phyloP scores from a whole-genome alignment of 768 basidiomycete genomes.

The Candolleomyces efflorescens region DNA sequence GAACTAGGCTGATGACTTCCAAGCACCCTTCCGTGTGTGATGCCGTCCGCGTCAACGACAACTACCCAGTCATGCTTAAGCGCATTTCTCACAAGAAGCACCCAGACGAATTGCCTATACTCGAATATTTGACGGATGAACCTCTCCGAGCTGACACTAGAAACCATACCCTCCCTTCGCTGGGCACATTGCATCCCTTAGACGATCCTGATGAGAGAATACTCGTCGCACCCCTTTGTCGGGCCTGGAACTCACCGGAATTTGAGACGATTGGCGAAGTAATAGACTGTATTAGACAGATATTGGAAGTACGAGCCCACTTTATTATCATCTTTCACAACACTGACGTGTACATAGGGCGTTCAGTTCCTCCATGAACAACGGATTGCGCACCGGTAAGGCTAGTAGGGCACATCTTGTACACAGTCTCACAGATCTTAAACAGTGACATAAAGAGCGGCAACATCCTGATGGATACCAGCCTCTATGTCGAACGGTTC shows the following conservation, averaged over 20 bases:
- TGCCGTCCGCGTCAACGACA: background rate
- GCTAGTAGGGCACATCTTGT: no score
- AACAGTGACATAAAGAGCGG: background rate
- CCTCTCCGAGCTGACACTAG: background rate
- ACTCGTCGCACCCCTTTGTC: background rate
- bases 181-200: background rate
- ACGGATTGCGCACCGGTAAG: constrained; percentile 4
- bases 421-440: background rate
- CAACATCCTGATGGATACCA: constrained; percentile 12
- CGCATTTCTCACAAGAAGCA: background rate
- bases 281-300: background rate
- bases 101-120: background rate
- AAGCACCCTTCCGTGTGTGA: no score
- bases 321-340: no score
- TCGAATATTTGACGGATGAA: background rate
- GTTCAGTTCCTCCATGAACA: constrained; percentile 2
- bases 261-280: constrained; percentile 5
- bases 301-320: constrained; percentile 4
- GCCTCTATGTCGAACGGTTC: background rate
- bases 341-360: background rate
- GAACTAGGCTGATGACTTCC: no score
- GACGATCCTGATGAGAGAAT: background rate
- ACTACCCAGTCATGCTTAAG: background rate
- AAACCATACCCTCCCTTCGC: background rate
- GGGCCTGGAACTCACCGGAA: background rate